Percentiles rank a stretch among this genome's conserved stretches.
Conservation (phyloP, 257 asterid genomes). For the Solanum chiquidenum region DNA sequence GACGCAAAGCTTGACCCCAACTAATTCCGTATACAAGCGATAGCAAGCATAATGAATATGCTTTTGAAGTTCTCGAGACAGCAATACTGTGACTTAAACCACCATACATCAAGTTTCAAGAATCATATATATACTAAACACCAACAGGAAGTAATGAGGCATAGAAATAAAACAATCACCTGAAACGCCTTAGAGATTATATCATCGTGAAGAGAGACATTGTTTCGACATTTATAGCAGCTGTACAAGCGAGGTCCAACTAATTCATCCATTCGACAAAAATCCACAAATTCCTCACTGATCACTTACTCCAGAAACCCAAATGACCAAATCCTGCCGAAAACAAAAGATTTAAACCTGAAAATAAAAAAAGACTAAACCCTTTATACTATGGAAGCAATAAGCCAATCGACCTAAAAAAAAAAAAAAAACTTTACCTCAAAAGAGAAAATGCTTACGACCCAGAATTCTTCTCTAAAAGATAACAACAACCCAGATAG, state of each 20-base stretch:
- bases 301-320: slow-evolving; percentile 13
- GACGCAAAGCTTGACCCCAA: not conserved
- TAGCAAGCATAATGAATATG: not conserved
- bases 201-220: slow-evolving; percentile 57
- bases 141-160: not conserved
- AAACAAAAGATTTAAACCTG: not conserved
- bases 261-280: slow-evolving; percentile 44
- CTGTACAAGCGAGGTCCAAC: slow-evolving; percentile 77
- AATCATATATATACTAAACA: not conserved
- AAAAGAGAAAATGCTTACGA: slow-evolving; percentile 9
- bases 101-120: not conserved
- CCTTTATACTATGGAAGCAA: not conserved
- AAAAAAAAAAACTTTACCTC: no score
- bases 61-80: not conserved
- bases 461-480: slow-evolving; percentile 3
- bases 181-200: slow-evolving; percentile 37
- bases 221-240: slow-evolving; percentile 78
- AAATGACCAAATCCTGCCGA: not conserved
- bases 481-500: slow-evolving; percentile 2
- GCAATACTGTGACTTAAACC: not conserved
- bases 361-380: not conserved
- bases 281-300: not conserved
- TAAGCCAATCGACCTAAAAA: no score
- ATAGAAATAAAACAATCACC: slow-evolving; percentile 5
- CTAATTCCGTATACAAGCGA: not conserved